Base-by-base conservation (phyloP, 768 basidiomycete species). In the Sporobolomyces phaffii region DNA sequence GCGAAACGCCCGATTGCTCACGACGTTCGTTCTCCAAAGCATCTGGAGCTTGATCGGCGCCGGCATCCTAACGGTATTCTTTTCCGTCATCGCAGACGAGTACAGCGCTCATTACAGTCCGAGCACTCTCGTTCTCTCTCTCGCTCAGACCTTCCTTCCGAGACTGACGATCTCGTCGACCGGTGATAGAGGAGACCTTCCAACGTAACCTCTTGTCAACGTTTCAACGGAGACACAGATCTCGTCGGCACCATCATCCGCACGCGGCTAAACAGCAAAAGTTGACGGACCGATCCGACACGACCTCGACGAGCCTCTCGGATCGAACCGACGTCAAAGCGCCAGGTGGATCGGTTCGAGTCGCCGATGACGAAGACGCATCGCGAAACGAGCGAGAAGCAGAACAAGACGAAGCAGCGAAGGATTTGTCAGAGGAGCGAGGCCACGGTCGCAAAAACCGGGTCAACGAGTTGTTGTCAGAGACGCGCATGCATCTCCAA, bases 51-150 rank as follows among this genome's bases (percentile, higher is more conserved):
- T 69, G 0, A 22, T 34, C 1, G 68, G 59, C 18, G 68, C 63
- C 0, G 68, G 63, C 22, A 34, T 50, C 43, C 43, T 69, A 13
- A 69, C 68, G 0, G 53, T 69, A 2, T 43, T 69, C 41, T 65
- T 64, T 44, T 64, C 68, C 1, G 22, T 58, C n/a, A 2, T 58
- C 5, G 56, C 43, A 5, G 56, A 58, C 44, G 41, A 22, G 22
- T 58, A 58, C 43, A 14, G 10, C 7, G 20, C 28, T 7, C 41
- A 34, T n/a, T 34, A 58, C 56, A 58, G 54, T 56, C 18, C 3
- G 54, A n/a, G 3, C n/a, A 7, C 5, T 14, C 34, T 53, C 50
- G 24, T 31, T 33, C 50, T 13, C 48, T 10, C 14, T 22, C 17
- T 34, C 33, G 24, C 29, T 33, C 48, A 24, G 48, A 49, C 17